phyloP scores from a whole-genome alignment of 1,284 basidiomycete genomes.

The Trametes versicolor region DNA sequence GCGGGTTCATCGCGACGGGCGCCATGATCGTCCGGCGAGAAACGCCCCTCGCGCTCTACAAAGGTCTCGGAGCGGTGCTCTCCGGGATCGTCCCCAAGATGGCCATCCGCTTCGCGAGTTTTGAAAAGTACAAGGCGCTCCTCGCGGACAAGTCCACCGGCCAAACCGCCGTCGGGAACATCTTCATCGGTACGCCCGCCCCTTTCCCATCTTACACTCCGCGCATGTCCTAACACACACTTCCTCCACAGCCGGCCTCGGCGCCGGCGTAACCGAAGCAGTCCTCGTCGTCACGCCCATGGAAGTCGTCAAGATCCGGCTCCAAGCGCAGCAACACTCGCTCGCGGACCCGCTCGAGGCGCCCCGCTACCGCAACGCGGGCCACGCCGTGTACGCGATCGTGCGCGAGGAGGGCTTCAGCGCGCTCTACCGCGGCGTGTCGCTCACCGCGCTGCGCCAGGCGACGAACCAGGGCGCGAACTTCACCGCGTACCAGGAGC shows the following conservation, averaged over 20 bases:
- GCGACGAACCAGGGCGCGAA: slow-evolving; percentile 99
- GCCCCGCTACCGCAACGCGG: slow-evolving; percentile 96
- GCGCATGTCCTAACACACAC: background rate
- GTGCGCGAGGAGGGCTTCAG: slow-evolving; percentile 90
- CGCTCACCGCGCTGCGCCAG: slow-evolving; percentile 93
- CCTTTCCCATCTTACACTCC: background rate
- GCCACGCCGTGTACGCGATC: slow-evolving; percentile 96
- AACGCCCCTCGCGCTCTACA: slow-evolving; percentile 96
- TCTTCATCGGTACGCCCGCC: slow-evolving; percentile 78
- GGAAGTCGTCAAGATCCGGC: slow-evolving; percentile 99
- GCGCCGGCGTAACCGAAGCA: slow-evolving; percentile 95
- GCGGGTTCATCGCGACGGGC: slow-evolving; percentile 95
- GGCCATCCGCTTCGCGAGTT: slow-evolving; percentile 98
- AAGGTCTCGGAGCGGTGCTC: slow-evolving; percentile 97
- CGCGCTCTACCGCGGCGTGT: slow-evolving; percentile 93
- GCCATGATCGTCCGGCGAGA: slow-evolving; percentile 90
- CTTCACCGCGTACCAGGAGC: slow-evolving; percentile 98
- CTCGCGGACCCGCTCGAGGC: slow-evolving; percentile 95
- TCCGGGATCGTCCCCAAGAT: slow-evolving; percentile 99
- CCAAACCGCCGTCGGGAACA: slow-evolving; percentile 76
- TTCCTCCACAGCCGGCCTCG: slow-evolving; percentile 67
- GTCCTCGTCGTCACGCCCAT: slow-evolving; percentile 97
- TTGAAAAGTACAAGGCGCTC: slow-evolving; percentile 93
- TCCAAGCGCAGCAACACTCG: slow-evolving; percentile 98
- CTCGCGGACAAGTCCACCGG: slow-evolving; percentile 83